Conservation (phyloP, 1,284 basidiomycete genomes). For the Cryptococcus depauperatus region DNA sequence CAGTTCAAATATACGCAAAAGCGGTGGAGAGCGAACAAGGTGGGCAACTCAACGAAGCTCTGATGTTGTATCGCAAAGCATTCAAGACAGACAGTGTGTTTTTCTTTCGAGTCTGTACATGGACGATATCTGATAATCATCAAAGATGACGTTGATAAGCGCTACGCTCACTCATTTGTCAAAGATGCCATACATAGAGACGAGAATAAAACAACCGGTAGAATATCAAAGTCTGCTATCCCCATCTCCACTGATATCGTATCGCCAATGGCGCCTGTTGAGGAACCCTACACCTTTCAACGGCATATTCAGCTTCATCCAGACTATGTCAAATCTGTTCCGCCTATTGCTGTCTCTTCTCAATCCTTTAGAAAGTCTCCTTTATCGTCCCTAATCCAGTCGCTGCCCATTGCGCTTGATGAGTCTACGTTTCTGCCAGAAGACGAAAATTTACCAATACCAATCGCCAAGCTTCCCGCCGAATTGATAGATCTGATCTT, state of each 20-base stretch:
- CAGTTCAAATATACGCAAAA: constrained; percentile 58
- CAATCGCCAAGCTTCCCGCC: constrained; percentile 58
- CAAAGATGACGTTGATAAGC: constrained; percentile 33
- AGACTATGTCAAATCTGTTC: constrained; percentile 31
- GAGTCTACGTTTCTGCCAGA: constrained; percentile 59
- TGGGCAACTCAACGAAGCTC: constrained; percentile 64
- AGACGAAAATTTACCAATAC: constrained; percentile 54
- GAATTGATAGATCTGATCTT: constrained; percentile 66
- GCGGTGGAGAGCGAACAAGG: constrained; percentile 66
- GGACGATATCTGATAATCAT: constrained; percentile 1
- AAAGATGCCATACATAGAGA: constrained; percentile 3
- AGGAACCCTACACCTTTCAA: constrained; percentile 37
- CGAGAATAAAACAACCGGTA: neutral
- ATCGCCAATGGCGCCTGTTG: constrained; percentile 24
- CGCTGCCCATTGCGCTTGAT: constrained; percentile 8
- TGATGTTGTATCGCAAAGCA: constrained; percentile 64
- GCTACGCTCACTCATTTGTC: constrained; percentile 22
- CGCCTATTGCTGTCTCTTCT: neutral
- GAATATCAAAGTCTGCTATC: constrained; percentile 2
- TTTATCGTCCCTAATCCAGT: constrained; percentile 9
- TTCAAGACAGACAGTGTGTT: constrained; percentile 57
- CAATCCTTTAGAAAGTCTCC: neutral
- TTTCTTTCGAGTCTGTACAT: neutral
- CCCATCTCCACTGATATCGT: constrained; percentile 31
- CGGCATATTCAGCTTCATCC: constrained; percentile 38